phyloP scores from a whole-genome alignment of 305 asterid species.

The Plantago coronopus region DNA sequence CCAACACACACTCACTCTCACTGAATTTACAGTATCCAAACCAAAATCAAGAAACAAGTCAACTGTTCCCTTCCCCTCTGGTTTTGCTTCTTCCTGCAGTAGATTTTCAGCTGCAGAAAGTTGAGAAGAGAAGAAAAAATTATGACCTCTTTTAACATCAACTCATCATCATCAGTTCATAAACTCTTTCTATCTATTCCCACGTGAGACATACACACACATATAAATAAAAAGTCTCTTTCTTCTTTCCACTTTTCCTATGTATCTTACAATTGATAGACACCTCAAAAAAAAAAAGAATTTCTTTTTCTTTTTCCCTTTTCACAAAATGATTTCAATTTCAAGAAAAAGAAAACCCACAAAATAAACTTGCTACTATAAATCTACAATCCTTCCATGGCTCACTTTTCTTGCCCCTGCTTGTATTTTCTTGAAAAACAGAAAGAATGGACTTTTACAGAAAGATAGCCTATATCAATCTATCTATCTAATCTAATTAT shows the following conservation, averaged over 20 bases:
- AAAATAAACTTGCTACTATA: conserved; percentile 23
- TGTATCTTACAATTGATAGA: conserved; percentile 30
- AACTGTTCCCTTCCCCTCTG: conserved; percentile 8
- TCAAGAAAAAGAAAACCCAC: conserved; percentile 27
- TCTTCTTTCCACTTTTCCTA: conserved; percentile 31
- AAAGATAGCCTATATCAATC: conserved; percentile 6
- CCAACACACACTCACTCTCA: background rate
- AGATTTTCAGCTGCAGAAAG: conserved; percentile 33
- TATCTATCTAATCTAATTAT: conserved; percentile 13
- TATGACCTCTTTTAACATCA: conserved; percentile 35
- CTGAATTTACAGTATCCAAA: conserved; percentile 1
- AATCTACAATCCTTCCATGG: conserved; percentile 22
- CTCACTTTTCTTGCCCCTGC: conserved; percentile 20
- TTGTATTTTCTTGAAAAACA: conserved; percentile 20
- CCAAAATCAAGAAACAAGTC: conserved; percentile 19
- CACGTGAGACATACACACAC: conserved; percentile 64
- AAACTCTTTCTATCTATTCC: conserved; percentile 47
- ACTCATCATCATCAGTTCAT: conserved; percentile 26
- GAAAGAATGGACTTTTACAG: conserved; percentile 9
- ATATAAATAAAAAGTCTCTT: conserved; percentile 24
- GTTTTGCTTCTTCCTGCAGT: conserved; percentile 21
- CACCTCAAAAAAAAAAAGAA: conserved; percentile 27
- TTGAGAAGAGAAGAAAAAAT: conserved; percentile 38
- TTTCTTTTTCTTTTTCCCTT: conserved; percentile 10
- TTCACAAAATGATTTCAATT: background rate